Base-by-base conservation (phyloP, 192 early-diverging fungal genomes). In the Chytriomyces sp. region DNA sequence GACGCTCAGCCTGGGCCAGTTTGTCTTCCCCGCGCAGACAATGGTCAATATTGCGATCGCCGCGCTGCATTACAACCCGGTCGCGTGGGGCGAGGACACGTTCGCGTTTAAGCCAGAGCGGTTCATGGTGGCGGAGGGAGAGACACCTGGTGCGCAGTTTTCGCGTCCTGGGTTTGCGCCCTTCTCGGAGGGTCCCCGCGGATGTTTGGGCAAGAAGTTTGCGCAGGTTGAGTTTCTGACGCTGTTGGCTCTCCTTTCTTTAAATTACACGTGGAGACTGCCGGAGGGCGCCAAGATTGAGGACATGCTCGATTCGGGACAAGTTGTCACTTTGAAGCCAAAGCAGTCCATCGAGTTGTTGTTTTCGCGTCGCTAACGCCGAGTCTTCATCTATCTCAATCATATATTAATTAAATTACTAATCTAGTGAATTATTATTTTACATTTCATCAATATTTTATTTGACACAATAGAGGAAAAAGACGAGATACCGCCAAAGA, bases 121-220 rank as follows among this genome's bases (percentile, higher is more conserved):
- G 25, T 63, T 65, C 22, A 26, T 66, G 25, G 30, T 6, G 12
- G n/a, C 58, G 3, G 63, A 66, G 17, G 30, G 4, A 12, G 31
- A 1, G 28, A 19, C 1, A 30, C 33, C n/a, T n/a, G n/a, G n/a
- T n/a, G n/a, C n/a, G n/a, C n/a, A n/a, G n/a, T n/a, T n/a, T n/a
- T n/a, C 52, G 52, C 7, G 22, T 17, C 12, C 39, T 37, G 74
- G 64, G 26, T 81, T 75, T 37, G 52, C 64, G 14, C 77, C 77
- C n/a, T 81, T 81, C 36, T 56, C 40, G 25, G 72, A 70, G 19
- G 80, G 80, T 6, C 52, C 58, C n/a, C 55, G 80, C 10, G 59
- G 60, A n/a, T 81, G 80, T 73, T 10, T 81, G 36, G 80, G 80
- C 30, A 79, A 79, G 63, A 55, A 60, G 69, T 81, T 81, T 69